phyloP scores from a whole-genome alignment of 306 rosid species.

The Ormosia semicastrata region DNA sequence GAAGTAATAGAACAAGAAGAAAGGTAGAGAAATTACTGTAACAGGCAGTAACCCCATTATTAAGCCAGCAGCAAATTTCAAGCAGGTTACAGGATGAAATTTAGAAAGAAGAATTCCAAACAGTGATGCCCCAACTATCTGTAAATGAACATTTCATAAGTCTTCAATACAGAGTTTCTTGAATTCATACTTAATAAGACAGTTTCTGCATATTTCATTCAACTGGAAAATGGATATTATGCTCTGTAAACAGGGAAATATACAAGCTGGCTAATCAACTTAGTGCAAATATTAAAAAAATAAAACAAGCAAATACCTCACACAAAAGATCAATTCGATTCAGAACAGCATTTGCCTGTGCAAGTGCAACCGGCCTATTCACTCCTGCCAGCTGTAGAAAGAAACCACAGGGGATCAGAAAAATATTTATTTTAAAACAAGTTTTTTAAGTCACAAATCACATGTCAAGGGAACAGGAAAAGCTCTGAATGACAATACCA shows the following conservation, averaged over 20 bases:
- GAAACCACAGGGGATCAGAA: slow-evolving; percentile 16
- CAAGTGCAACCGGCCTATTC: slow-evolving; percentile 91
- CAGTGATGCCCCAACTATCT: slow-evolving; percentile 87
- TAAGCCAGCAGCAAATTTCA: slow-evolving; percentile 74
- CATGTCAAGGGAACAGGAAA: slow-evolving; percentile 26
- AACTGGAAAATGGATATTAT: slow-evolving; percentile 12
- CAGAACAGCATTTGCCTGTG: slow-evolving; percentile 87
- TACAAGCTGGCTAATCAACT: not conserved
- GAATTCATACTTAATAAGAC: not conserved
- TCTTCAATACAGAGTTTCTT: slow-evolving; percentile 10
- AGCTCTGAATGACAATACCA: slow-evolving; percentile 54
- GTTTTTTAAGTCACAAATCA: not conserved
- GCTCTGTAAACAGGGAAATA: not conserved
- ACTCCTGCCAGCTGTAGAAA: slow-evolving; percentile 84
- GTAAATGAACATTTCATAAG: slow-evolving; percentile 28
- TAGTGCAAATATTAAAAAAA: not conserved
- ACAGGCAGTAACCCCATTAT: slow-evolving; percentile 80
- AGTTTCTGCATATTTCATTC: slow-evolving; percentile 2
- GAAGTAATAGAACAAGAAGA: slow-evolving; percentile 33
- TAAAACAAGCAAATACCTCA: slow-evolving; percentile 60
- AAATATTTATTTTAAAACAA: slow-evolving; percentile 13
- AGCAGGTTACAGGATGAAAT: slow-evolving; percentile 82
- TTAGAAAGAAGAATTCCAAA: slow-evolving; percentile 85
- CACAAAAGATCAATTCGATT: slow-evolving; percentile 91
- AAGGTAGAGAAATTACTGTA: slow-evolving; percentile 51